Base-by-base conservation (phyloP, 1,284 basidiomycete genomes). In the Fomitopsis pinicola region DNA sequence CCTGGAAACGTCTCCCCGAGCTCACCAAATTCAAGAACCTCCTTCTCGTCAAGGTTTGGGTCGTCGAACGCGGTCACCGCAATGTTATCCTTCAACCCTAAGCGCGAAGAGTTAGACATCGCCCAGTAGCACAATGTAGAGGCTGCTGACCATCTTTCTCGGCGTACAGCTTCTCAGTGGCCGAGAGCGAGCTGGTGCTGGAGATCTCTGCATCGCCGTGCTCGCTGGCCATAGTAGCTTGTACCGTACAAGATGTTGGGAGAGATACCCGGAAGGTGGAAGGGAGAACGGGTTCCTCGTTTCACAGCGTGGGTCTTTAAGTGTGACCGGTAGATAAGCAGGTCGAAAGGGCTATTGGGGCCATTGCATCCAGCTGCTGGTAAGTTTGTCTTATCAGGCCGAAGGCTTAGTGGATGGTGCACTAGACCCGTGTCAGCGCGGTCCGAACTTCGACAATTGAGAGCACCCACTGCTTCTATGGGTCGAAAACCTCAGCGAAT, bases 101-200 rank as follows among this genome's bases (percentile, higher is more conserved):
- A 38, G 46, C 57, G 61, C 60, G 30, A 44, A 59, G 58, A 8
- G 30, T 28, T 12, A 19, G 19, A 6, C 26, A 22, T 36, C 19
- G 38, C 7, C 8, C 42, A 50, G n/a, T 8, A n/a, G 38, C 3
- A 40, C 9, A 8, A 14, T 40, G 7, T 8, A 3, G n/a, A n/a
- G n/a, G 15, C 10, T 5, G 63, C 68, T 50, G 53, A 66, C 68
- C 58, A 33, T 56, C 59, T 57, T 67, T 69, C 62, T 67, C 69
- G 42, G 65, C 50, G 59, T 69, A 79, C 68, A 92, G 89, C 44
- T 79, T 80, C 72, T 94, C 91, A 63, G 81, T 81, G 60, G 87
- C 85, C 63, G 67, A 66, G 62, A 55, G 58, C n/a, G 67, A 63
- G 62, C 63, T 66, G 55, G 42, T 62, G 59, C 59, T 66, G 17